A percentile compares a stretch with the other conserved stretches of the same genome.
Evolutionary conservation across 2,329 filamentous ascomycete genomes (phyloP).

Genomic region (Stagonosporopsis tanaceti): DNA sequence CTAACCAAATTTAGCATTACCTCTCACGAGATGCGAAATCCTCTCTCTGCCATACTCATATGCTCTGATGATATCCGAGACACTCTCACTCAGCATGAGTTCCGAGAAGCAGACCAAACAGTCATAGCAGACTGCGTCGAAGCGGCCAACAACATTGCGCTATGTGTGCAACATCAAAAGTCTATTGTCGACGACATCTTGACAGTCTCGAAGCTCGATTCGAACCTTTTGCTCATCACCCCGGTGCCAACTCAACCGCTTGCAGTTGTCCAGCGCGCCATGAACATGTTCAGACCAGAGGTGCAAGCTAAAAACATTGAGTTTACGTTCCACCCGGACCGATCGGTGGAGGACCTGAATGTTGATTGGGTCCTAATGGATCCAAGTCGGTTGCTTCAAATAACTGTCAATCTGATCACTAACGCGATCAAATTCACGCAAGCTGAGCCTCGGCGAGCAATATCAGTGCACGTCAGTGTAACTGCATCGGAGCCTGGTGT

Average conservation of each 20-base stretch:
- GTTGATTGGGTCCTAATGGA: constrained; percentile 54
- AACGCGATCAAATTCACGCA: constrained; percentile 59
- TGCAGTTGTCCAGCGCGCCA: constrained; percentile 42
- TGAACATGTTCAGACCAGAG: constrained; percentile 52
- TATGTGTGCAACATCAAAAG: constrained; percentile 48
- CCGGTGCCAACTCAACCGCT: constrained; percentile 51
- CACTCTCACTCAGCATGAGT: constrained; percentile 31
- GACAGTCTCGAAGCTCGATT: constrained; percentile 45
- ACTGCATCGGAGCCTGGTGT: constrained; percentile 42
- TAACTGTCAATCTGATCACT: constrained; percentile 54
- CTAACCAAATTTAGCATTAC: constrained; percentile 30
- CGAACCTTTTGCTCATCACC: constrained; percentile 41
- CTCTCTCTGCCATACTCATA: constrained; percentile 43
- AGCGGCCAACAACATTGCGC: constrained; percentile 52
- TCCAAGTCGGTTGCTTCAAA: constrained; percentile 53
- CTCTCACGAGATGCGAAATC: constrained; percentile 48
- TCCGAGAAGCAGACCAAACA: constrained; percentile 24
- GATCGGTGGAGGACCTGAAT: constrained; percentile 42
- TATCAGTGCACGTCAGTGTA: constrained; percentile 51
- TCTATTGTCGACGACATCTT: constrained; percentile 47
- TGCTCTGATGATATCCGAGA: constrained; percentile 45
- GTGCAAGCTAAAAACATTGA: constrained; percentile 41
- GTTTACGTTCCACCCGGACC: constrained; percentile 43
- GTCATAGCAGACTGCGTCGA: constrained; percentile 39
- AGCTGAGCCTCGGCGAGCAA: constrained; percentile 41